phyloP scores from a whole-genome alignment of 768 basidiomycete genomes.

The Pleurotus djamor region DNA sequence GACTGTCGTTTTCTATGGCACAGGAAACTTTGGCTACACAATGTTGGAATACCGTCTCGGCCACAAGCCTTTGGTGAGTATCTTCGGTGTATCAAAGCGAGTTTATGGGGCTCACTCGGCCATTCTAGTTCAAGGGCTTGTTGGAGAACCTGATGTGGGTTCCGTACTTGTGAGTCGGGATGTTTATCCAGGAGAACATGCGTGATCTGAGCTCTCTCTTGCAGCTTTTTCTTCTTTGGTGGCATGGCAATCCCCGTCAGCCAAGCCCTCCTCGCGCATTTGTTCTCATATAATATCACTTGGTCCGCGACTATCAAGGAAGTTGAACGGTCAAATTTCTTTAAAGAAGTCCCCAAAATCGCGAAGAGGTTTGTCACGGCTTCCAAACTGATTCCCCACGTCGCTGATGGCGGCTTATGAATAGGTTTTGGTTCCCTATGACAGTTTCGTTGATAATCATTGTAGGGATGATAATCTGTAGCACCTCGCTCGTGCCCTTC shows the following conservation, averaged over 20 bases:
- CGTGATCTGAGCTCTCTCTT: background rate
- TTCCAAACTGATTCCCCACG: constrained; percentile 15
- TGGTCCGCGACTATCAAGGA: constrained; percentile 74
- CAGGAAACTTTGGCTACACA: constrained; percentile 70
- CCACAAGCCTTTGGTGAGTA: constrained; percentile 42
- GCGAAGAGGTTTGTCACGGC: constrained; percentile 56
- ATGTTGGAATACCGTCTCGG: constrained; percentile 74
- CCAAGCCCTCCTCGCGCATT: constrained; percentile 66
- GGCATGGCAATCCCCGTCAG: constrained; percentile 70
- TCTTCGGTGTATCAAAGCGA: constrained; percentile 1
- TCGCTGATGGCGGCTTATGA: constrained; percentile 28
- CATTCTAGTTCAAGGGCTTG: constrained; percentile 38
- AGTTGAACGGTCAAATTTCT: constrained; percentile 85
- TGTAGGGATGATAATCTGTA: constrained; percentile 52
- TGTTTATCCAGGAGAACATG: constrained; percentile 3
- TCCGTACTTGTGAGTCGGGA: constrained; percentile 67
- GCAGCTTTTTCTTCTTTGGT: constrained; percentile 77
- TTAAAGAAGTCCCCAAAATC: constrained; percentile 87
- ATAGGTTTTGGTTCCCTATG: constrained; percentile 57
- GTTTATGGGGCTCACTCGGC: constrained; percentile 19
- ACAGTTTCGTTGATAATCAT: constrained; percentile 54
- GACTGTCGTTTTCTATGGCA: constrained; percentile 73
- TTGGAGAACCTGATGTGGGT: constrained; percentile 64
- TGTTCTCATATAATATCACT: constrained; percentile 54
- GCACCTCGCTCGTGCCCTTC: constrained; percentile 43